These are phyloP conservation scores for Colletotrichum liaoningense DNA, from an alignment of 2,329 filamentous ascomycete species.

Conservation along the genomic window DNA sequence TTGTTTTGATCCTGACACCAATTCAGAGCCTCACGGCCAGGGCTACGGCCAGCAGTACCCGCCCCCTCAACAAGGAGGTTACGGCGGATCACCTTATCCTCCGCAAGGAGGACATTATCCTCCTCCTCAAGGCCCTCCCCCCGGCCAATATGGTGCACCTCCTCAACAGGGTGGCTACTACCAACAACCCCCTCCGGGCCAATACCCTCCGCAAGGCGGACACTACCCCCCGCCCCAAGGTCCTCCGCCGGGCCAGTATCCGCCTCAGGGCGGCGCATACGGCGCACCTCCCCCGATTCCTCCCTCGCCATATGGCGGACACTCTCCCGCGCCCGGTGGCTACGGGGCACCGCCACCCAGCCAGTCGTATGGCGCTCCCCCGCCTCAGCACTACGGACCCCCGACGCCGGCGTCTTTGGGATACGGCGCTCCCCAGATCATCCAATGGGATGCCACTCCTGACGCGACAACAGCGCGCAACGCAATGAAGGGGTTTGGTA, in stretches of 20 bases:
- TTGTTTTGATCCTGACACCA: not conserved
- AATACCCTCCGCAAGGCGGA: slow-evolving; percentile 48
- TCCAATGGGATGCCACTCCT: slow-evolving; percentile 73
- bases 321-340: slow-evolving; percentile 40
- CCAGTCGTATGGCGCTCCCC: slow-evolving; percentile 52
- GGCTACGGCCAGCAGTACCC: slow-evolving; percentile 53
- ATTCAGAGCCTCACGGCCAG: slow-evolving; percentile 42
- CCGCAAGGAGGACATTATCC: slow-evolving; percentile 49
- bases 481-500: slow-evolving; percentile 95
- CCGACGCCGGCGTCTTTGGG: slow-evolving; percentile 75
- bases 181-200: slow-evolving; percentile 49
- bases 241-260: slow-evolving; percentile 44
- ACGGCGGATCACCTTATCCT: slow-evolving; percentile 42
- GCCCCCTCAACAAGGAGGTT: slow-evolving; percentile 44
- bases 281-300: slow-evolving; percentile 48
- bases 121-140: slow-evolving; percentile 45
- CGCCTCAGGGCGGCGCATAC: slow-evolving; percentile 50
- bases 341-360: slow-evolving; percentile 40
- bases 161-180: slow-evolving; percentile 48
- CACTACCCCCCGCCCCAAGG: slow-evolving; percentile 48
- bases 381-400: slow-evolving; percentile 47
- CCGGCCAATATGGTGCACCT: slow-evolving; percentile 52
- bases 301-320: slow-evolving; percentile 42
- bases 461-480: slow-evolving; percentile 79
- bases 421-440: slow-evolving; percentile 78